A percentile compares a stretch with the other conserved stretches of the same genome.
Conservation (phyloP, 2,329 filamentous ascomycete species). For the Aureobasidium sp. region DNA sequence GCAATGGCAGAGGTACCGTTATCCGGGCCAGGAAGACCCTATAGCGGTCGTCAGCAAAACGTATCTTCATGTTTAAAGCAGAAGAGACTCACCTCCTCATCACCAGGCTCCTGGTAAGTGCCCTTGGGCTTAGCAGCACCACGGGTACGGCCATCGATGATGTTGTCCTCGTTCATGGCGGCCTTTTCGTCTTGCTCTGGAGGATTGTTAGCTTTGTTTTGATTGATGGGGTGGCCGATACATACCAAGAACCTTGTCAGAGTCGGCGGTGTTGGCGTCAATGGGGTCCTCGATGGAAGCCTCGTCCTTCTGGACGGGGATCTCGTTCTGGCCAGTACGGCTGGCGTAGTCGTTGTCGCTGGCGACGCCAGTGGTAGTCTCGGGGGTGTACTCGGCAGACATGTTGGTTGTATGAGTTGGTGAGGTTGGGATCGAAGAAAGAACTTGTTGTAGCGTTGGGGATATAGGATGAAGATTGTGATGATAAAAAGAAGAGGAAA, state of each 20-base stretch:
- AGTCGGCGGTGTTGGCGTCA: slow-evolving; percentile 36
- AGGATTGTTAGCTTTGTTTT: background rate
- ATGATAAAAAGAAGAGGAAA: background rate
- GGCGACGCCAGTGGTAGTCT: slow-evolving; percentile 23
- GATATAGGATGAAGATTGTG: background rate
- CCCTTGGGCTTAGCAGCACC: slow-evolving; percentile 39
- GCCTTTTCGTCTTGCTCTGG: slow-evolving; percentile 38
- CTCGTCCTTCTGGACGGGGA: slow-evolving; percentile 39
- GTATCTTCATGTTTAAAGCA: no score
- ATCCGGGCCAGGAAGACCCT: slow-evolving; percentile 16
- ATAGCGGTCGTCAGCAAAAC: background rate
- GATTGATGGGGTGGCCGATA: no score
- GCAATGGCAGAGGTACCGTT: slow-evolving; percentile 14
- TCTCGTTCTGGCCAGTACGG: slow-evolving; percentile 38
- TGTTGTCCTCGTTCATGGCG: slow-evolving; percentile 41
- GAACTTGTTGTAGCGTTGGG: background rate
- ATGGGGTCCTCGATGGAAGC: slow-evolving; percentile 38
- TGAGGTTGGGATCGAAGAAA: background rate
- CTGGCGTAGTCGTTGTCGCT: slow-evolving; percentile 38
- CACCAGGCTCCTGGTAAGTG: slow-evolving; percentile 42
- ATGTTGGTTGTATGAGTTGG: slow-evolving; percentile 6
- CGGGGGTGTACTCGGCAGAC: slow-evolving; percentile 18
- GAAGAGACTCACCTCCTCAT: slow-evolving; percentile 30
- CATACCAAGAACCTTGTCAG: slow-evolving; percentile 39
- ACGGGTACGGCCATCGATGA: slow-evolving; percentile 38